Evolutionary conservation across 352 stramenopile genomes (phyloP).

Genomic region (Blastocystis sp.): DNA sequence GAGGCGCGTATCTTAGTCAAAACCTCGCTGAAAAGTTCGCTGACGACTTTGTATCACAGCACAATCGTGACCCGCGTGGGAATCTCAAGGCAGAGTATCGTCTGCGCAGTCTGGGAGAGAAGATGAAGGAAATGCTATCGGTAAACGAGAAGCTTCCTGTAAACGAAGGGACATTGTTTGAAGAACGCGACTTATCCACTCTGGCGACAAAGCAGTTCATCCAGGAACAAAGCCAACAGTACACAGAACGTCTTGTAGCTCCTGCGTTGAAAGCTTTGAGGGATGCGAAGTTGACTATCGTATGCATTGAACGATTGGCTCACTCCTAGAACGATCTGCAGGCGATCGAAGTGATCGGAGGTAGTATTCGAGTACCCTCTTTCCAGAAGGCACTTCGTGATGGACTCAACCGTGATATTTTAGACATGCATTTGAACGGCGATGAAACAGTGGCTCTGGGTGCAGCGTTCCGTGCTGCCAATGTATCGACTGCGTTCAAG

Average conservation of each 20-base stretch:
- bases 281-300: conserved; percentile 76
- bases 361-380: conserved; percentile 86
- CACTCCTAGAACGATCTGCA: conserved; percentile 77
- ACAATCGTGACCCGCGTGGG: conserved; percentile 80
- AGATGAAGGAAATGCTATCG: conserved; percentile 91
- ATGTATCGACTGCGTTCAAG: conserved; percentile 88
- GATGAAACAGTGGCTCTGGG: conserved; percentile 93
- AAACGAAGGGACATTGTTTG: conserved; percentile 83
- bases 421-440: conserved; percentile 92
- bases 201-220: conserved; percentile 82
- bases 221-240: conserved; percentile 78
- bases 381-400: conserved; percentile 79
- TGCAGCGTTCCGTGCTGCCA: conserved; percentile 87
- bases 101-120: conserved; percentile 86
- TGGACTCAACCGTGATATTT: conserved; percentile 75
- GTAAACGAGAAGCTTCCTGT: conserved; percentile 92
- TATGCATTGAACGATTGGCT: neutral
- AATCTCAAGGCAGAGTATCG: conserved; percentile 85
- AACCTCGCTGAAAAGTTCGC: conserved; percentile 85
- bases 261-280: conserved; percentile 80
- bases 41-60: conserved; percentile 84
- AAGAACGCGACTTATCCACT: conserved; percentile 85
- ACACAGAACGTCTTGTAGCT: conserved; percentile 77
- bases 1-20: conserved; percentile 84
- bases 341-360: conserved; percentile 90